Evolutionary conservation across 2,329 filamentous ascomycete species (phyloP), one percentile per base, ranked within the genome.

Genomic region (Pseudohalonectria lignicola): DNA sequence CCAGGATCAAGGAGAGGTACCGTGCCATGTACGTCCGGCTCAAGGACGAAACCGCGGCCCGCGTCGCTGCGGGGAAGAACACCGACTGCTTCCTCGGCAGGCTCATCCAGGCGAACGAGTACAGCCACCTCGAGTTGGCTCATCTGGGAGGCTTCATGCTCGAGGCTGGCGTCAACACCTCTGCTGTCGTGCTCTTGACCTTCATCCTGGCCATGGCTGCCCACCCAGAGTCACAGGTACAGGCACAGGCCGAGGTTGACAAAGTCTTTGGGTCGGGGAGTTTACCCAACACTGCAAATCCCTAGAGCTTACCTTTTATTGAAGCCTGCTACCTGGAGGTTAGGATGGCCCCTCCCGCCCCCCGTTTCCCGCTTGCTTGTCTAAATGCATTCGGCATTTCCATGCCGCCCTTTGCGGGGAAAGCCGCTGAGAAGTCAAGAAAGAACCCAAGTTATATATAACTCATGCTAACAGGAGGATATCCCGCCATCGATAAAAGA

Each of bases 111-210:
- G 23, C 8, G 8, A 12, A 52, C 13, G 54, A 59, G 1, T 54
- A 70, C 33, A 57, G 58, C 1, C 53, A 59, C 13, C 55, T 54
- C 12, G 54, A 67, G 43, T 57, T 67, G 39, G 59, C 60, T 3
- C 66, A 62, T 47, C 54, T 66, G 5, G 56, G 63, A 50, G 42
- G 46, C 0, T 44, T 45, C 6, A 34, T 68, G 8, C 64, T 66
- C 41, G 67, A 67, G 20, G 68, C 66, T 11, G 62, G 68, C 21
- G 67, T 58, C 5, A 69, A 72, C 43, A 72, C 69, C 1, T 69
- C 66, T 0, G 61, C 65, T 0, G 63, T 60, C 11, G 66, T 63
- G 0, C 53, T 71, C 16, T 64, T 64, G 42, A 62, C 59, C 12
- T 67, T 67, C 16, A 56, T 69, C 9, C 55, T 67, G 5, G 67